These are phyloP conservation scores for Lactarius akahatsu DNA, from an alignment of 768 basidiomycete genomes.

Conservation along the genomic window DNA sequence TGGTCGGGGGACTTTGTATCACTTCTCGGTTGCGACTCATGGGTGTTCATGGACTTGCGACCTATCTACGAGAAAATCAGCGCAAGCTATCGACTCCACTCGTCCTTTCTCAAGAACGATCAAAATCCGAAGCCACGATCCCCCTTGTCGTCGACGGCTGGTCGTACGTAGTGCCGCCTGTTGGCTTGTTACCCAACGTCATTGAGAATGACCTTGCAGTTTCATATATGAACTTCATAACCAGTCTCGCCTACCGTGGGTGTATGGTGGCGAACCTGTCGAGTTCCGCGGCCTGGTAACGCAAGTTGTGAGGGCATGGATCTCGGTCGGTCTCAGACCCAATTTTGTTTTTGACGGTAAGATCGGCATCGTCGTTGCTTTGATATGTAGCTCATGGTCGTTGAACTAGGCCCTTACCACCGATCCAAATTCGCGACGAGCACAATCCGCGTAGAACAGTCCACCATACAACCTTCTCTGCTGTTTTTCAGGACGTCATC, in stretches of 20 bases:
- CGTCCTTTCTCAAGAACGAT: slow-evolving; percentile 33
- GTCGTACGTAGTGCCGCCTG: slow-evolving; percentile 69
- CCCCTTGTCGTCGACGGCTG: slow-evolving; percentile 77
- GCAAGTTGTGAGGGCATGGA: slow-evolving; percentile 63
- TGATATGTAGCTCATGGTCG: background rate
- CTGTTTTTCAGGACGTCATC: slow-evolving; percentile 82
- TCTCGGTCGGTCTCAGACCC: slow-evolving; percentile 59
- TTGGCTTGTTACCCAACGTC: slow-evolving; percentile 17
- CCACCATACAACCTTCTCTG: slow-evolving; percentile 57
- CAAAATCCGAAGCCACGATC: slow-evolving; percentile 29
- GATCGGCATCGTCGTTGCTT: slow-evolving; percentile 28
- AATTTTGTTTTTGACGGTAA: slow-evolving; percentile 84
- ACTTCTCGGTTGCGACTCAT: slow-evolving; percentile 32
- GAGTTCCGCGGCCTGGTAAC: slow-evolving; percentile 51
- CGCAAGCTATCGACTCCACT: slow-evolving; percentile 41
- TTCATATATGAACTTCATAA: slow-evolving; percentile 73
- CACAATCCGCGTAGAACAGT: slow-evolving; percentile 56
- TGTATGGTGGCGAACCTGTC: slow-evolving; percentile 79
- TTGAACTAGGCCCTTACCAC: slow-evolving; percentile 59
- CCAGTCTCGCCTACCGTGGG: slow-evolving; percentile 69
- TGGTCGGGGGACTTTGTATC: background rate
- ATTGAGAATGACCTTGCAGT: slow-evolving; percentile 38
- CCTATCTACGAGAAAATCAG: slow-evolving; percentile 49
- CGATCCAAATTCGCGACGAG: slow-evolving; percentile 71
- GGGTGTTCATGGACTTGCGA: slow-evolving; percentile 55